Evolutionary conservation across 352 stramenopile species (phyloP).

Genomic region (Saprolegnia parasitica): DNA sequence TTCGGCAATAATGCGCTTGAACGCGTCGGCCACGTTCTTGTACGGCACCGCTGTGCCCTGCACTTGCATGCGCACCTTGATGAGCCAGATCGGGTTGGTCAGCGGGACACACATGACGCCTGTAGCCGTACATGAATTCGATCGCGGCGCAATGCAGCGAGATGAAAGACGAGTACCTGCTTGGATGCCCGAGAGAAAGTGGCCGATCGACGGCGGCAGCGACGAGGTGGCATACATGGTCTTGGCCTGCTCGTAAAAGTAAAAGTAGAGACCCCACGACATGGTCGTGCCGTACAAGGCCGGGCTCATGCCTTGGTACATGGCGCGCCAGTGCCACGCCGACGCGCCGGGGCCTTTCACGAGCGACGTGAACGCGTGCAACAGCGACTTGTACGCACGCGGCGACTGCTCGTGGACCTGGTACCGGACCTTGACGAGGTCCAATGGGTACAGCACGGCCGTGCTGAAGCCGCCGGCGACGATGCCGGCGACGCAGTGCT

Average conservation of each 20-base stretch:
- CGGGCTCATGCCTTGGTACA: slow-evolving; percentile 94
- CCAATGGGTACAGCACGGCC: slow-evolving; percentile 91
- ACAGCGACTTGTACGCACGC: slow-evolving; percentile 59
- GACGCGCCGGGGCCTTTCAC: slow-evolving; percentile 31
- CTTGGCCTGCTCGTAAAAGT: slow-evolving; percentile 97
- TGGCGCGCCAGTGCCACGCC: slow-evolving; percentile 81
- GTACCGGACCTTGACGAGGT: slow-evolving; percentile 96
- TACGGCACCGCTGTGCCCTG: slow-evolving; percentile 68
- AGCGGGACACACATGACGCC: slow-evolving; percentile 91
- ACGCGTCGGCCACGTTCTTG: slow-evolving; percentile 80
- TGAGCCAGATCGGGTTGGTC: slow-evolving; percentile 98
- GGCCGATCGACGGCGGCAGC: slow-evolving; percentile 73
- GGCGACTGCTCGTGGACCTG: slow-evolving; percentile 91
- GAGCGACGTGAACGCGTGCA: slow-evolving; percentile 69
- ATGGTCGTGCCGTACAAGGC: slow-evolving; percentile 93
- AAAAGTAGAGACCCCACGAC: slow-evolving; percentile 98
- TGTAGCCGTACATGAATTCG: too few species aligned
- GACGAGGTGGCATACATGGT: slow-evolving; percentile 42
- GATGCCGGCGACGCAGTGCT: slow-evolving; percentile 50
- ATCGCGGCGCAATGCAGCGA: too few species aligned
- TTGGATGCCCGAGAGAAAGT: slow-evolving; percentile 78
- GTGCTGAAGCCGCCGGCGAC: slow-evolving; percentile 76
- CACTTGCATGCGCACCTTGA: slow-evolving; percentile 97
- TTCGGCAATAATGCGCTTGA: slow-evolving; percentile 90
- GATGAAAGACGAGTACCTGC: slow-evolving; percentile 43